Percentiles rank a stretch among this genome's conserved stretches.
Evolutionary conservation across 129 eudicot species (phyloP).

Genomic region (Flaveria trinervia): DNA sequence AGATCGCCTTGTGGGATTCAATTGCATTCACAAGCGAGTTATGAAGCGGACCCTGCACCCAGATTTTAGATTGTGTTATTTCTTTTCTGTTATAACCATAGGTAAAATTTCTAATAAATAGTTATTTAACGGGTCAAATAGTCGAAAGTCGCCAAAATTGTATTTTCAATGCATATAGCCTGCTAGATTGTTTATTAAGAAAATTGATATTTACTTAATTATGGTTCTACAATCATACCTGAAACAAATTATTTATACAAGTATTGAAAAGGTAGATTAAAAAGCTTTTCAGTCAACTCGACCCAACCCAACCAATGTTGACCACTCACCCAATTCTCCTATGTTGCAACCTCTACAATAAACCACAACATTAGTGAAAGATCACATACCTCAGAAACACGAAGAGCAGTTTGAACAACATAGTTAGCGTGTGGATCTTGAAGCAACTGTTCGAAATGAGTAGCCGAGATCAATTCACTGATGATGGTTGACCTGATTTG

Average conservation of each 20-base stretch:
- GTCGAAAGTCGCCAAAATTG: neutral
- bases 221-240: neutral
- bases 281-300: neutral
- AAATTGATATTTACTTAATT: neutral
- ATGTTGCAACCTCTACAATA: neutral
- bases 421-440: slow-evolving; percentile 91
- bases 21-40: slow-evolving; percentile 58
- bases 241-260: neutral
- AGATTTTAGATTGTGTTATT: neutral
- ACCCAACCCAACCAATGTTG: neutral
- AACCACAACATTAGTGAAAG: slow-evolving; percentile 3
- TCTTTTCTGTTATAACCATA: too few relatives aligned
- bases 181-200: neutral
- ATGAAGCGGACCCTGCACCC: slow-evolving; percentile 64
- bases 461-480: slow-evolving; percentile 59
- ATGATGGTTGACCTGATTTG: slow-evolving; percentile 57
- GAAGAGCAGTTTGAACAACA: slow-evolving; percentile 80
- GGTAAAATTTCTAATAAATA: too few relatives aligned
- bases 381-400: slow-evolving; percentile 61
- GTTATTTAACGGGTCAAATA: neutral
- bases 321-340: neutral
- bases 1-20: slow-evolving; percentile 61
- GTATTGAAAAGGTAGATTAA: neutral
- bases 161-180: neutral
- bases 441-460: slow-evolving; percentile 71